phyloP scores from a whole-genome alignment of 495 filamentous ascomycete genomes.

The Aspergillus incahuasiensis region DNA sequence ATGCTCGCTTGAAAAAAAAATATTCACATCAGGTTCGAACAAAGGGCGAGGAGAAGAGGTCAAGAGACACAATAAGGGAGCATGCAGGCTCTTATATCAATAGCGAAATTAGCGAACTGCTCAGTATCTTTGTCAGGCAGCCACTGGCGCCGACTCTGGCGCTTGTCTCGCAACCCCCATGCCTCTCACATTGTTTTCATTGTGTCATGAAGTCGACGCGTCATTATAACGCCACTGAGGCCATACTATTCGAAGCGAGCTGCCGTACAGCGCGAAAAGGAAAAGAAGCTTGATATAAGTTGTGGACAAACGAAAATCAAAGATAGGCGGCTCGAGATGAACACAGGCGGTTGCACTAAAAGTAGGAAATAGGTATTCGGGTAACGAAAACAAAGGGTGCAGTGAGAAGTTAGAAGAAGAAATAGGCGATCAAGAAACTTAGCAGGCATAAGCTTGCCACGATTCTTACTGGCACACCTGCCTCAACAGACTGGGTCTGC shows the following conservation, averaged over 20 bases:
- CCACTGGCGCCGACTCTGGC: not conserved
- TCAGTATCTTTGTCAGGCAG: not conserved
- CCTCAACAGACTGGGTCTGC: constrained; percentile 42
- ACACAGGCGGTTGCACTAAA: constrained; percentile 20
- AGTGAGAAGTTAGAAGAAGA: constrained; percentile 69
- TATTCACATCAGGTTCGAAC: constrained; percentile 1
- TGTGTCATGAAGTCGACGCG: constrained; percentile 7
- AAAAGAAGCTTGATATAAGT: constrained; percentile 11
- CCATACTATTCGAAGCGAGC: not conserved
- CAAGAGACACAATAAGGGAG: not conserved
- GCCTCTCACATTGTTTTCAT: constrained; percentile 10
- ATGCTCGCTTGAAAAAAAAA: constrained; percentile 6
- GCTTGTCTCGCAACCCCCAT: not conserved
- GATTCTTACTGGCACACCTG: constrained; percentile 82
- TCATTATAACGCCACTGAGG: constrained; percentile 7
- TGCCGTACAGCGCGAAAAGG: constrained; percentile 7
- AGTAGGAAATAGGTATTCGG: constrained; percentile 12
- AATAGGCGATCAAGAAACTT: constrained; percentile 88
- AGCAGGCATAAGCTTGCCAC: constrained; percentile 79
- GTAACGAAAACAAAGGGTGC: constrained; percentile 11
- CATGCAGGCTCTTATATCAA: not conserved
- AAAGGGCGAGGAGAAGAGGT: not conserved
- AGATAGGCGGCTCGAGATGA: constrained; percentile 18
- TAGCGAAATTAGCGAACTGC: not conserved
- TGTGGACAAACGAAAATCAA: constrained; percentile 17